phyloP scores from a whole-genome alignment of 352 stramenopile species.

The Blastocystis sp. region DNA sequence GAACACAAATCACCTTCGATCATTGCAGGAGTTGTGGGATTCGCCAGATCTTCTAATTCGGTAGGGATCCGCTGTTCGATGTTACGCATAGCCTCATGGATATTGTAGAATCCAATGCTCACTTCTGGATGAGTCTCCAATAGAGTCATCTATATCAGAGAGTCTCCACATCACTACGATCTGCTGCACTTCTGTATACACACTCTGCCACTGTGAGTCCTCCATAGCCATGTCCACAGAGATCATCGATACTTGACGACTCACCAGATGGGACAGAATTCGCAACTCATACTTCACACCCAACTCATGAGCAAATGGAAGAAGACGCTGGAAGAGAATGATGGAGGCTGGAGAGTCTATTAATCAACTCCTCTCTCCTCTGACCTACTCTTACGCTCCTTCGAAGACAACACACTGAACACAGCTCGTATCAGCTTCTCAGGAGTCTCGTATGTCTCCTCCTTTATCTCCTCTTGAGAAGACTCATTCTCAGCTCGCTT shows the following conservation, averaged over 20 bases:
- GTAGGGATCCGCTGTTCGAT: not conserved
- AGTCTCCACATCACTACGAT: not conserved
- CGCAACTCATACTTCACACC: conserved; percentile 40
- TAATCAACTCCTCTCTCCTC: not conserved
- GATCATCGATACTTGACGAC: not conserved
- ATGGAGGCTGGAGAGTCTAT: not conserved
- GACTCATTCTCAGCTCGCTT: not conserved
- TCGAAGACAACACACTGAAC: not conserved
- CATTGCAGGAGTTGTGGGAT: not conserved
- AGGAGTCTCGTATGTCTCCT: conserved; percentile 39
- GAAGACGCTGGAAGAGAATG: not conserved
- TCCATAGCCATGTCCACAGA: not conserved
- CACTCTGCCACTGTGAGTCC: not conserved
- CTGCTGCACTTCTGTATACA: not conserved
- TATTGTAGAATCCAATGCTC: not conserved
- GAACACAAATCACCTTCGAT: conserved; percentile 7
- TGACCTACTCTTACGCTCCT: not conserved
- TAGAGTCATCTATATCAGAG: not conserved
- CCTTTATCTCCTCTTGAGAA: not conserved
- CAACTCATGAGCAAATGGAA: not conserved
- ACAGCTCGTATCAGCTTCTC: conserved; percentile 22
- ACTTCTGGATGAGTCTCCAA: not conserved
- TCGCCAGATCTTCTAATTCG: not conserved
- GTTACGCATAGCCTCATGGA: not conserved
- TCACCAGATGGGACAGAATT: conserved; percentile 22